Evolutionary conservation across 129 eudicot species (phyloP).

Genomic region (Flaveria ramosissima): DNA sequence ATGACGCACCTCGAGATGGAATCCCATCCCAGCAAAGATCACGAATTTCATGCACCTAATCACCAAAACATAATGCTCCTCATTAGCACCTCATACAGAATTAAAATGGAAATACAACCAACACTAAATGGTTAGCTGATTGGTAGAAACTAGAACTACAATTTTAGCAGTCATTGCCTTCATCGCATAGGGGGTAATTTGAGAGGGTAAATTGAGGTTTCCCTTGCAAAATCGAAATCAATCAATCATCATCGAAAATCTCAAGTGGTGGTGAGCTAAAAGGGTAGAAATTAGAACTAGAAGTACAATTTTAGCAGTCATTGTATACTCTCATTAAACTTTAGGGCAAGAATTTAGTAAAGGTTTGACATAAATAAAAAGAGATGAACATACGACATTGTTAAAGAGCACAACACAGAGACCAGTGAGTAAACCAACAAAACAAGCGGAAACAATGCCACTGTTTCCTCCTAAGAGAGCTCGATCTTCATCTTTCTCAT

Average conservation of each 20-base stretch:
- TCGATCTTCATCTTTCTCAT: background rate
- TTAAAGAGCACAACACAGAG: slow-evolving; percentile 73
- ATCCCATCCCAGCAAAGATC: slow-evolving; percentile 84
- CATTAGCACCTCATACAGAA: slow-evolving; percentile 22
- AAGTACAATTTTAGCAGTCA: too few species aligned
- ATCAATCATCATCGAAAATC: too few species aligned
- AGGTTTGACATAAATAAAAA: background rate
- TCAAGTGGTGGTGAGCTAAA: too few species aligned
- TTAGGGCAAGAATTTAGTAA: background rate
- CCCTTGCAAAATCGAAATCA: too few species aligned
- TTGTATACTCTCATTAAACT: too few species aligned
- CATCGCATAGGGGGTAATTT: too few species aligned
- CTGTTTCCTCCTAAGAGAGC: slow-evolving; percentile 31
- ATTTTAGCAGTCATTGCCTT: too few species aligned
- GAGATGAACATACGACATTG: slow-evolving; percentile 37
- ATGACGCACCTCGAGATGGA: slow-evolving; percentile 74
- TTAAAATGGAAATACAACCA: background rate
- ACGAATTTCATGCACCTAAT: slow-evolving; percentile 90
- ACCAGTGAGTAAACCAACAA: slow-evolving; percentile 88
- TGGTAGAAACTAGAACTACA: too few species aligned
- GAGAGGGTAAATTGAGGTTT: too few species aligned
- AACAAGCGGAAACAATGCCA: slow-evolving; percentile 66
- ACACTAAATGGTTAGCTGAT: background rate
- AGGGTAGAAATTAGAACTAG: too few species aligned
- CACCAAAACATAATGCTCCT: slow-evolving; percentile 15